phyloP scores from a whole-genome alignment of 441 rosid genomes.

The Jatropha podagrica region DNA sequence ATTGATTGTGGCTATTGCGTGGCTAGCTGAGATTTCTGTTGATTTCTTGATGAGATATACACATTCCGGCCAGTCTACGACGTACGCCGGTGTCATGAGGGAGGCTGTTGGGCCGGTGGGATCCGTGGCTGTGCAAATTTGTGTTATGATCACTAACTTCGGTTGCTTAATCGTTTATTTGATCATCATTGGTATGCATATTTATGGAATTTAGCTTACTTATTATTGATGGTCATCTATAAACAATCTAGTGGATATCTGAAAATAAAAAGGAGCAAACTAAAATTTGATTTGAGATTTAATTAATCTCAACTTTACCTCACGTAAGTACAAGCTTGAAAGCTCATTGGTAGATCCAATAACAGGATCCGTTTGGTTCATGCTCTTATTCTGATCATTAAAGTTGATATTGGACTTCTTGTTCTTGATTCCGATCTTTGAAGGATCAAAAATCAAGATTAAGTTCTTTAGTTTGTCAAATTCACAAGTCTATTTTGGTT shows the following conservation, averaged over 20 bases:
- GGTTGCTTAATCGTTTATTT: constrained; percentile 68
- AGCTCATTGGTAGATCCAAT: background rate
- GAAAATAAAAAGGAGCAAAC: too few relatives aligned
- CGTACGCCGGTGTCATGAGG: constrained; percentile 75
- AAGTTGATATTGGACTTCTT: background rate
- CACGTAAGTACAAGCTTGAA: too few relatives aligned
- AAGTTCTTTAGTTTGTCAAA: background rate
- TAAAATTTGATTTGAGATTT: too few relatives aligned
- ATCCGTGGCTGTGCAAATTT: constrained; percentile 48
- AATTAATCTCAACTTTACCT: background rate
- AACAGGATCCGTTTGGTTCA: background rate
- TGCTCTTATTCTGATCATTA: background rate
- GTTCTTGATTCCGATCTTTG: background rate
- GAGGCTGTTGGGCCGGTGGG: constrained; percentile 68
- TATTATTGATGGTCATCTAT: background rate
- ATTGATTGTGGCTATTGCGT: constrained; percentile 53
- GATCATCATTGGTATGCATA: constrained; percentile 60
- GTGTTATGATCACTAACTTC: constrained; percentile 59
- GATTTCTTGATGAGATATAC: constrained; percentile 69
- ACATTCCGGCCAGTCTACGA: constrained; percentile 46
- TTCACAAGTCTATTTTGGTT: background rate
- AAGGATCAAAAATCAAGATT: background rate
- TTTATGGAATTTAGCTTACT: background rate
- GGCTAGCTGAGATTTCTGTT: constrained; percentile 64
- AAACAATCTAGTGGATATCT: too few relatives aligned